phyloP scores from a whole-genome alignment of 345 rosid genomes.

The Heritiera littoralis region DNA sequence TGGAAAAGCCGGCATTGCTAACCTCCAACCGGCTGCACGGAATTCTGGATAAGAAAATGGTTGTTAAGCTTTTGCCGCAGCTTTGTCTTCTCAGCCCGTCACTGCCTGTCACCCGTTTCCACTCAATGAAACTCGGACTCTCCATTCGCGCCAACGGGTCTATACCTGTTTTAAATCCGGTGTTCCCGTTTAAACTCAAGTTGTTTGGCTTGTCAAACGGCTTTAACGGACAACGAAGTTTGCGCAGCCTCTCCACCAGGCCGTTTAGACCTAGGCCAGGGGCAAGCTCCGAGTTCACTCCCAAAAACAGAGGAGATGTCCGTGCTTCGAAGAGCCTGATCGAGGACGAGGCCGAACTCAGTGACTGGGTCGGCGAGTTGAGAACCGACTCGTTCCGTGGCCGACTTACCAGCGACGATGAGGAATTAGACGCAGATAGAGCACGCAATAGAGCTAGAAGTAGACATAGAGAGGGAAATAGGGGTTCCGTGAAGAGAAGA shows the following conservation, averaged over 20 bases:
- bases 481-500: slow-evolving; percentile 33
- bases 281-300: slow-evolving; percentile 30
- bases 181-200: slow-evolving; percentile 49
- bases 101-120: slow-evolving; percentile 33
- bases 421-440: slow-evolving; percentile 35
- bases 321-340: slow-evolving; percentile 66
- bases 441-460: slow-evolving; percentile 33
- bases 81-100: slow-evolving; percentile 53
- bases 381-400: slow-evolving; percentile 43
- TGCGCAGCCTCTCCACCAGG: slow-evolving; percentile 45
- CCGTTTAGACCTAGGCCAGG: slow-evolving; percentile 37
- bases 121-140: slow-evolving; percentile 38
- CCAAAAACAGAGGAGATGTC: slow-evolving; percentile 35
- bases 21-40: background rate
- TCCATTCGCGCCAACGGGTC: slow-evolving; percentile 32
- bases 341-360: slow-evolving; percentile 92
- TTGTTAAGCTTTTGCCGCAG: slow-evolving; percentile 47
- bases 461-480: slow-evolving; percentile 28
- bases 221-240: background rate
- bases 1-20: background rate
- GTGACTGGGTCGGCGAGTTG: slow-evolving; percentile 72
- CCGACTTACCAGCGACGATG: slow-evolving; percentile 39
- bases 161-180: slow-evolving; percentile 34
- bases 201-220: slow-evolving; percentile 28
- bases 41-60: background rate